Conservation (phyloP, 169 alveolate species). For the Prorocentrum cordatum region DNA sequence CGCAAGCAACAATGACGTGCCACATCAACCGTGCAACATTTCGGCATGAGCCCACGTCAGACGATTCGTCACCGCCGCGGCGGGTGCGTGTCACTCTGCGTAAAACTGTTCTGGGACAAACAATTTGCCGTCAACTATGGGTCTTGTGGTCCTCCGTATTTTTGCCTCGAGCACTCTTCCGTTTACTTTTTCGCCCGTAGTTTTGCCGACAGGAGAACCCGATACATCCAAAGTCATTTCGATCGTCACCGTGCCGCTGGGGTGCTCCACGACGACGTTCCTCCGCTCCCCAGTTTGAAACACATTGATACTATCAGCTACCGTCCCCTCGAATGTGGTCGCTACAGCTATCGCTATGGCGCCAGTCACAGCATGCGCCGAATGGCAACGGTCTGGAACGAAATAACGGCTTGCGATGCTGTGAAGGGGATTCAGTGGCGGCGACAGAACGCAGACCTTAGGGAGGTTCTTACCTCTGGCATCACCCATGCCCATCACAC, state of each 20-base stretch:
- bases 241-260: neutral
- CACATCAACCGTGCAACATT: too few relatives aligned
- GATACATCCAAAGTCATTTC: neutral
- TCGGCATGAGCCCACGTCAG: too few relatives aligned
- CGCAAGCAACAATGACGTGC: too few relatives aligned
- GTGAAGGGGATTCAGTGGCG: neutral
- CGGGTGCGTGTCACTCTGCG: too few relatives aligned
- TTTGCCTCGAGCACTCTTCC: neutral
- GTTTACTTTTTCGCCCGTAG: neutral
- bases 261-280: neutral
- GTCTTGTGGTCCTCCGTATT: too few relatives aligned
- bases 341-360: constrained; percentile 1
- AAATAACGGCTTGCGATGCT: neutral
- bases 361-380: neutral
- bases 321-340: neutral
- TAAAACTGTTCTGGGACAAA: too few relatives aligned
- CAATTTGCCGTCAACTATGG: too few relatives aligned
- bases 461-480: neutral
- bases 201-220: neutral
- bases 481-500: neutral
- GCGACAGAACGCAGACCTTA: neutral
- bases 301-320: neutral
- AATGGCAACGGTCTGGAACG: neutral
- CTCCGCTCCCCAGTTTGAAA: neutral
- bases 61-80: too few relatives aligned